Evolutionary conservation across 805 yeast species (phyloP), one percentile per base, ranked within the genome.

Genomic region (Nakazawaea molendinolei): DNA sequence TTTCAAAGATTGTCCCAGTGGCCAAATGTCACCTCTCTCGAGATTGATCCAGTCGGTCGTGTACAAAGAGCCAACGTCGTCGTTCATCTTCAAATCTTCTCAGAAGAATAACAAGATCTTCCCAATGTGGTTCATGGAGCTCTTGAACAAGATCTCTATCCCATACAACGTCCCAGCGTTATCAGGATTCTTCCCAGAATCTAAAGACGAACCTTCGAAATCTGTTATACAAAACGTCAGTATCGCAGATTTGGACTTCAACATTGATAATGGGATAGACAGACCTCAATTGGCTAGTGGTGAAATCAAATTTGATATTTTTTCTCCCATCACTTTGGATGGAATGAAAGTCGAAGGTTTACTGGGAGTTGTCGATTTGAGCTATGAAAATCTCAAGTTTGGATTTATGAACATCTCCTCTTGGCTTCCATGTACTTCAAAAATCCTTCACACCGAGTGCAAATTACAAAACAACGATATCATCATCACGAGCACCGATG

Each of bases 201-300:
- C 9, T 12, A 12, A 8, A 14, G n/a, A 8, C 5, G 10, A 13
- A 8, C 21, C 31, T 8, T 22, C 31, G 6, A 5, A 13, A 8
- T 29, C 32, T 6, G 12, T 35, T 5, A 24, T 35, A 8, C 34
- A 35, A 22, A 35, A 35, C 15, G 29, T 35, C 5, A 13, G 21
- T 5, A 23, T 30, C 5, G n/a, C 34, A 10, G 32, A 35, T 18
- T 19, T 35, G n/a, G 34, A 30, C 13, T 25, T 35, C 22, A 30
- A 30, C 18, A 30, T 35, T 26, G 39, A 35, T 18, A 30, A 30
- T 17, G 39, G 39, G 18, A 35, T 35, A 6, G 26, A 14, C 22
- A 24, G 23, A 15, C 39, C 39, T 9, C 34, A 30, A 23, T 17
- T 34, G 17, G 8, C 10, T 12, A 24, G 31, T n/a, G 39, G 34